Evolutionary conservation across 345 rosid species (phyloP), one percentile per base, ranked within the genome.

Genomic region (Eucalyptus curtisii): DNA sequence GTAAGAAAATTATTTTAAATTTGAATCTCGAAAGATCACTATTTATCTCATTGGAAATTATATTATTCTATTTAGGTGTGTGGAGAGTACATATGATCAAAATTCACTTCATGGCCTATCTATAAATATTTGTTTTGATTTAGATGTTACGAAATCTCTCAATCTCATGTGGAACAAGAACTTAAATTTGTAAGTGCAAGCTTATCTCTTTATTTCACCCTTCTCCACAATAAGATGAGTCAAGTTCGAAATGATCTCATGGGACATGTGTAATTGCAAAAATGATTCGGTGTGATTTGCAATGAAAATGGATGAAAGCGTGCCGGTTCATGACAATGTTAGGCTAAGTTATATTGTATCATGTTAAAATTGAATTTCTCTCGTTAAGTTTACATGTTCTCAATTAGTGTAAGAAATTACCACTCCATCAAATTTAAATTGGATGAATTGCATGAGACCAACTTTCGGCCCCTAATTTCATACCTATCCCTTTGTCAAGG

Each of bases 181-280:
- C 16, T 14, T n/a, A 14, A n/a, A 64, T 64, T 13, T n/a, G 37
- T 64, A 14, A n/a, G 76, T 64, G 37, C 3, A 64, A 19, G 8
- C 37, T 64, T 14, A 64, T 64, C 76, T 64, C 71, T 64, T 64
- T 3, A 30, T 14, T 7, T n/a, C 37, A 4, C 37, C 3, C 37
- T n/a, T 14, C 76, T 7, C 9, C 37, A 31, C 4, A 7, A n/a
- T 64, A 14, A 64, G 76, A 61, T 27, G 17, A 13, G 68, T 27
- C n/a, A 61, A 27, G n/a, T 30, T 61, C 1, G 17, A 61, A 27
- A 12, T 13, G 68, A 61, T 61, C 16, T 13, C 33, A 30, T 13
- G n/a, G 4, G 8, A 30, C 15, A 61, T 0, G 0, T 61, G 33
- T 13, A 5, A 12, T 61, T 0, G 4, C 16, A 1, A 61, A 61